phyloP scores from a whole-genome alignment of 1,284 basidiomycete genomes.

The Lentinula novae-zelandiae region DNA sequence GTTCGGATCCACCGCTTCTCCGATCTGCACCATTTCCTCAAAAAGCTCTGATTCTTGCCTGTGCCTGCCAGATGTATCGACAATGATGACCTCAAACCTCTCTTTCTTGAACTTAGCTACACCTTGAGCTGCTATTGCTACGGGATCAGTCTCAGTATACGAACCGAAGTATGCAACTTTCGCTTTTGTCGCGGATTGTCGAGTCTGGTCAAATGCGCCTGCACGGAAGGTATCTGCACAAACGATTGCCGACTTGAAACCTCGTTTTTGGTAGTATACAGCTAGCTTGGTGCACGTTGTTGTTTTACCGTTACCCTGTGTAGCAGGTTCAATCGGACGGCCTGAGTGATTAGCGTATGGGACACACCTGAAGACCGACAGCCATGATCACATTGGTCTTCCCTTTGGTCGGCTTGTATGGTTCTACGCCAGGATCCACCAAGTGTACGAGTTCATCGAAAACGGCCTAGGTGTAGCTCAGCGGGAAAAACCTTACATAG shows the following conservation, averaged over 20 bases:
- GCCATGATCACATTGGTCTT: slow-evolving; percentile 97
- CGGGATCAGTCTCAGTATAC: slow-evolving; percentile 98
- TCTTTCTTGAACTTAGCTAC: slow-evolving; percentile 98
- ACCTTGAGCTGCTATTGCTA: slow-evolving; percentile 90
- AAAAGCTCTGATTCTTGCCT: slow-evolving; percentile 98
- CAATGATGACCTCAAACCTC: slow-evolving; percentile 97
- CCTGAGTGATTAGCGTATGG: slow-evolving; percentile 1
- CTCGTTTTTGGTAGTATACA: slow-evolving; percentile 95
- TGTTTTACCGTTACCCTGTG: slow-evolving; percentile 94
- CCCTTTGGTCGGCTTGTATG: slow-evolving; percentile 96
- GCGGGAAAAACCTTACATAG: slow-evolving; percentile 4
- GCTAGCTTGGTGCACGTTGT: slow-evolving; percentile 98
- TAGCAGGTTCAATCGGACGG: slow-evolving; percentile 9
- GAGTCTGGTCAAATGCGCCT: slow-evolving; percentile 98
- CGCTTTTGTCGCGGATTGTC: slow-evolving; percentile 92
- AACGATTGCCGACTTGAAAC: slow-evolving; percentile 97
- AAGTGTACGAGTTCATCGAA: slow-evolving; percentile 96
- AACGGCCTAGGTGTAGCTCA: slow-evolving; percentile 63
- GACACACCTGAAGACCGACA: slow-evolving; percentile 83
- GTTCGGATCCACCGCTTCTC: slow-evolving; percentile 88
- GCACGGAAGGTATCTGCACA: slow-evolving; percentile 99
- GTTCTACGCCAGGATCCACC: slow-evolving; percentile 92
- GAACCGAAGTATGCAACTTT: slow-evolving; percentile 99
- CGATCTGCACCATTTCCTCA: slow-evolving; percentile 97
- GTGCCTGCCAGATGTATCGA: slow-evolving; percentile 97